These are phyloP conservation scores for Ramaria sp. DNA, from an alignment of 768 basidiomycete species.

Conservation along the genomic window DNA sequence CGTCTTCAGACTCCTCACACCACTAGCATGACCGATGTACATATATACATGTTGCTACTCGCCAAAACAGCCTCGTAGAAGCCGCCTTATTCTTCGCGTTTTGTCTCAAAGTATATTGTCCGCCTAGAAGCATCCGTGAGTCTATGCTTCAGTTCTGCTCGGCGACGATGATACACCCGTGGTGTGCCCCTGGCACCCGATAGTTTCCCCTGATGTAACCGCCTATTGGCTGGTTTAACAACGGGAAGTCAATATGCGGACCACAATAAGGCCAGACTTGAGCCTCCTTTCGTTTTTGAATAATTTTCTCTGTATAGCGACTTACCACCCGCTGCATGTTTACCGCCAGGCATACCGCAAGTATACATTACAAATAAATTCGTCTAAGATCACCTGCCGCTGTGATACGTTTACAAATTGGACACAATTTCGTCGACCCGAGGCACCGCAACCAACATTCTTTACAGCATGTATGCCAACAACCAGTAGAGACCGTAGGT, in stretches of 20 bases:
- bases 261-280: slow-evolving; percentile 84
- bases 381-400: slow-evolving; percentile 63
- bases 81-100: not conserved
- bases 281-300: slow-evolving; percentile 24
- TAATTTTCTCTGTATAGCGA: not conserved
- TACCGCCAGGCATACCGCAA: not conserved
- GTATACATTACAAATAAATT: slow-evolving; percentile 49
- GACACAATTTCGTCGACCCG: slow-evolving; percentile 72
- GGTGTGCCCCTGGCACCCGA: slow-evolving; percentile 8
- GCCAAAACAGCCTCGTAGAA: not conserved
- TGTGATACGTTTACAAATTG: slow-evolving; percentile 82
- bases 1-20: slow-evolving; percentile 72
- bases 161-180: slow-evolving; percentile 12
- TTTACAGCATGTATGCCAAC: slow-evolving; percentile 80
- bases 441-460: slow-evolving; percentile 82
- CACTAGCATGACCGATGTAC: slow-evolving; percentile 56
- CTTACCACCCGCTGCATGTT: not conserved
- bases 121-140: slow-evolving; percentile 4
- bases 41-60: not conserved
- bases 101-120: slow-evolving; percentile 2
- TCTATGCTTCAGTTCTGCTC: slow-evolving; percentile 20
- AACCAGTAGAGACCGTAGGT: slow-evolving; percentile 72
- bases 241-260: slow-evolving; percentile 39
- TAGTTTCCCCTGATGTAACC: slow-evolving; percentile 35
- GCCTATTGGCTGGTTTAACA: slow-evolving; percentile 39